phyloP scores from a whole-genome alignment of 495 filamentous ascomycete genomes.

The Aspergillus avenaceus region DNA sequence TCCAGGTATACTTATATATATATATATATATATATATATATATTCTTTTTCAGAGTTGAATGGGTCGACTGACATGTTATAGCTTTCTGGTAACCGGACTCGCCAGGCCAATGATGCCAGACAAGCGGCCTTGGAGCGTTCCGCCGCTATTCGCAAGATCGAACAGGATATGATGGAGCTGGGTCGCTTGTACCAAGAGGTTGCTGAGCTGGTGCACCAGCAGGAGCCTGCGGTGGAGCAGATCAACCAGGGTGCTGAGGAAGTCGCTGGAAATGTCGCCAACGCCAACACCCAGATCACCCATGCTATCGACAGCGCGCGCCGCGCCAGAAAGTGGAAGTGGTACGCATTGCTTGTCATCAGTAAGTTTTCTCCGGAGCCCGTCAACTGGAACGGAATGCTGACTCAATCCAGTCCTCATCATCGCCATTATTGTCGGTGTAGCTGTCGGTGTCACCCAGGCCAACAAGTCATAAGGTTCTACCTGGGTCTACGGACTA shows the following conservation, averaged over 20 bases:
- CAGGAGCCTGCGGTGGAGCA: slow-evolving; percentile 72
- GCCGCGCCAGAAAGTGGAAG: slow-evolving; percentile 85
- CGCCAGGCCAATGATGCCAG: slow-evolving; percentile 76
- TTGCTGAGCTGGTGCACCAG: slow-evolving; percentile 75
- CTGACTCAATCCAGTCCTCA: slow-evolving; percentile 34
- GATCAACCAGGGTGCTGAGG: slow-evolving; percentile 78
- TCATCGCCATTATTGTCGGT: slow-evolving; percentile 48
- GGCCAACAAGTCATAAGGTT: slow-evolving; percentile 21
- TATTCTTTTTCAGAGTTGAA: slow-evolving; percentile 2
- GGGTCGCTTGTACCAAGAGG: slow-evolving; percentile 75
- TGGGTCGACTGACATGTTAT: slow-evolving; percentile 18
- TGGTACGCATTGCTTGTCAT: slow-evolving; percentile 88
- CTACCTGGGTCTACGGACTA: too few species aligned
- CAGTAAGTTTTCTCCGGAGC: slow-evolving; percentile 52
- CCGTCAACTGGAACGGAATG: neutral
- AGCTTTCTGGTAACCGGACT: slow-evolving; percentile 65
- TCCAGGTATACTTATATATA: slow-evolving; percentile 47
- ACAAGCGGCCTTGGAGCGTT: slow-evolving; percentile 73
- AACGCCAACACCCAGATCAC: slow-evolving; percentile 78
- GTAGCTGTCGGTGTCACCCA: slow-evolving; percentile 46
- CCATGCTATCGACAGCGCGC: slow-evolving; percentile 73
- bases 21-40: neutral
- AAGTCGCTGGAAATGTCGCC: slow-evolving; percentile 70
- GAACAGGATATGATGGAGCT: slow-evolving; percentile 84
- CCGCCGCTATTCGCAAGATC: slow-evolving; percentile 87